A percentile compares a stretch with the other conserved stretches of the same genome.
Conservation (phyloP, 2,329 filamentous ascomycete species). For the Atkinsonella hypoxylon region DNA sequence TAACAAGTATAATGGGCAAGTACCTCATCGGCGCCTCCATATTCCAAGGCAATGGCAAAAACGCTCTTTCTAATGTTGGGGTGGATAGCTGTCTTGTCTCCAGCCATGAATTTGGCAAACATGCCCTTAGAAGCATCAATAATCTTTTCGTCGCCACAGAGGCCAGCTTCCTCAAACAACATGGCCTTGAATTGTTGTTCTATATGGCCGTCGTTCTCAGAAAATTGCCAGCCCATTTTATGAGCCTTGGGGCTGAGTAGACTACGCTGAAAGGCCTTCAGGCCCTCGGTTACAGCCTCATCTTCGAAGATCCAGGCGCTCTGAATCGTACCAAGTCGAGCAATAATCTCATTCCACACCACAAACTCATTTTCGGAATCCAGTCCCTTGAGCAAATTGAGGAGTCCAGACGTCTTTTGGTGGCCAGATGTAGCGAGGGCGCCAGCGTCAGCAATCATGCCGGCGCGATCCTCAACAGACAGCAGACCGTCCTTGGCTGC, state of each 20-base stretch:
- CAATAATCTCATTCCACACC: constrained; percentile 87
- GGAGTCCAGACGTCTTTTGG: constrained; percentile 80
- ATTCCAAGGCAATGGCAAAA: constrained; percentile 71
- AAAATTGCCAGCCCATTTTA: constrained; percentile 79
- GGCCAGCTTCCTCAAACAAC: constrained; percentile 74
- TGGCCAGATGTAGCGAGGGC: constrained; percentile 83
- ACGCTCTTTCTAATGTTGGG: constrained; percentile 84
- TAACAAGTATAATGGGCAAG: constrained; percentile 11
- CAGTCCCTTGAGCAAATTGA: constrained; percentile 78
- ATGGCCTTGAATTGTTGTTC: constrained; percentile 90
- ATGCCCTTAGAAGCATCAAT: constrained; percentile 76
- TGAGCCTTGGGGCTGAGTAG: constrained; percentile 72
- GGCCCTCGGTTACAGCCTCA: constrained; percentile 54
- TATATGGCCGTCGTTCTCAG: constrained; percentile 73
- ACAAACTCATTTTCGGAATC: constrained; percentile 76
- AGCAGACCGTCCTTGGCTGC: constrained; percentile 63
- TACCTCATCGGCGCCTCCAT: constrained; percentile 75
- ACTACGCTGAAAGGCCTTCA: constrained; percentile 73
- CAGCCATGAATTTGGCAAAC: constrained; percentile 73
- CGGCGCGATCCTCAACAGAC: constrained; percentile 80
- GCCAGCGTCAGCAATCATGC: constrained; percentile 89
- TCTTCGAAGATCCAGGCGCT: constrained; percentile 76
- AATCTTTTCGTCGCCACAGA: constrained; percentile 67
- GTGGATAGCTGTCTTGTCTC: constrained; percentile 73
- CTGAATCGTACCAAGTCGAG: constrained; percentile 66